Evolutionary conservation across 495 filamentous ascomycete species (phyloP), one percentile per base, ranked within the genome.

Genomic region (Parachaetomium inaequale): DNA sequence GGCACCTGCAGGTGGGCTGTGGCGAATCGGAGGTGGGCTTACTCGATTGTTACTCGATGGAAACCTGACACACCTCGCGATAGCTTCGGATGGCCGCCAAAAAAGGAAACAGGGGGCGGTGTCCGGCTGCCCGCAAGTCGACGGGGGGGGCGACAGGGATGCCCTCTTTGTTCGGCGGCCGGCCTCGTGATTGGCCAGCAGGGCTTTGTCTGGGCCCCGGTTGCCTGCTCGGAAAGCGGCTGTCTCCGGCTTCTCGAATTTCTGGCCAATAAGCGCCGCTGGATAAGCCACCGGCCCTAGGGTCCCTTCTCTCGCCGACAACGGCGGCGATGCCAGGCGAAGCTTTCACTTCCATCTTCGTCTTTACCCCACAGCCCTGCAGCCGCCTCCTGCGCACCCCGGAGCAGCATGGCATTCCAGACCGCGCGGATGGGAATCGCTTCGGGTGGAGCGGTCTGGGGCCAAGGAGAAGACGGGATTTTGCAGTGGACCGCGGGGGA

Each of bases 41-140:
- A 72, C 72, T 71, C 68, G 70, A 72, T 66, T 31, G 55, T 74
- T 74, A 74, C 72, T 74, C 72, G 70, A 74, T 73, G 32, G 64
- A 72, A 74, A 74, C 69, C 68, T 66, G 15, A 63, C 14, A 7
- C 3, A 11, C 31, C 17, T 61, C 65, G 53, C 62, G 62, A 72
- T 66, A 66, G 63, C 63, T 53, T 69, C 63, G 56, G 36, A 40
- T 62, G 55, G 53, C 53, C 28, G 63, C 64, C 61, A 49, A 65
- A 65, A 64, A 59, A 43, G 65, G 66, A 64, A 66, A 55, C 14
- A 34, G 38, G 36, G 29, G 55, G 28, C 31, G 14, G 28, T 28
- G 29, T 19, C 17, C 15, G 31, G 19, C n/a, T 17, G 26, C 14
- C 55, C n/a, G 19, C 3, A 6, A 19, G 14, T 12, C 12, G 34